Base-by-base conservation (phyloP, 495 filamentous ascomycete genomes). In the Trichoderma asperelloides region DNA sequence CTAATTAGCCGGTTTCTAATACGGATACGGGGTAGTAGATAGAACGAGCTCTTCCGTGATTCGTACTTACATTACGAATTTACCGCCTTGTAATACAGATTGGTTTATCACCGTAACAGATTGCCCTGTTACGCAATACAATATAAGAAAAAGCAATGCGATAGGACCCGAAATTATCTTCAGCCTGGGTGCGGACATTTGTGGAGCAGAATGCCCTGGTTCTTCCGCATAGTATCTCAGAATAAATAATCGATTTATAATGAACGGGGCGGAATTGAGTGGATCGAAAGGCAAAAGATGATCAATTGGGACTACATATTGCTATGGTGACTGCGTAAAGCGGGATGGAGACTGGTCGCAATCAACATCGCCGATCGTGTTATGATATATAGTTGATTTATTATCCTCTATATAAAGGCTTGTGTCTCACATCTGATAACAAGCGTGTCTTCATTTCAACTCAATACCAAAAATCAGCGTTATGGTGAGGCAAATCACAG, bases 401-500 rank as follows among this genome's bases (percentile, higher is more conserved):
- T 2, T 51, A 1, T 18, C 47, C 21, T 13, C 8, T 18, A 2
- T 51, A 51, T n/a, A 0, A 13, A 51, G 47, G 18, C n/a, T n/a
- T 47, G 4, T 47, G 43, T 3, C 0, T 12, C 43, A 18, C 5
- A 12, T 16, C 6, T 13, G 5, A 47, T 47, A 3, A 13, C 43
- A 2, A 2, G 13, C 0, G 15, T 12, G n/a, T n/a, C 43, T n/a
- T 47, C 6, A 12, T n/a, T 11, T n/a, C 49, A 55, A 55, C n/a
- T 21, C 21, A 45, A 33, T 4, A 28, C 21, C 3, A 2, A 33
- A 63, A 33, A 37, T 33, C 30, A 39, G 16, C 62, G 15, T 33
- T 12, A 40, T 33, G 28, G 12, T 13, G 62, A 74, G 70, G 65
- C 69, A 85, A 69, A 75, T 89, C 74, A 81, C 82, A 33, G 76